These are phyloP conservation scores for Canariomyces notabilis DNA, from an alignment of 2,329 filamentous ascomycete species.

Conservation along the genomic window DNA sequence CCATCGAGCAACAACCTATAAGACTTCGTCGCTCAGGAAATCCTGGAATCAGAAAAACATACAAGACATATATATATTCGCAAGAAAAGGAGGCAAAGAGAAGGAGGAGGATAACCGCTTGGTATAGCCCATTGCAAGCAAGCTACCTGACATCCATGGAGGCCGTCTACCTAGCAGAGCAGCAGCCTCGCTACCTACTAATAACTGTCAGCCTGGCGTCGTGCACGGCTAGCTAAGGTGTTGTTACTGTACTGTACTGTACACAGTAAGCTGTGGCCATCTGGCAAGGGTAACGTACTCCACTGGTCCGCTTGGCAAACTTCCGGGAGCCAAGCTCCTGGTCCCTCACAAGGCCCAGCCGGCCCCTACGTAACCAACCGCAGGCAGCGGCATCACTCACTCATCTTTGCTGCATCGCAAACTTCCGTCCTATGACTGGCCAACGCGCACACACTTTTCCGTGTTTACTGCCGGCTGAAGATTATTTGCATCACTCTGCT, in stretches of 20 bases:
- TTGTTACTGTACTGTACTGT: not conserved
- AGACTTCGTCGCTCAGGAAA: too few relatives aligned
- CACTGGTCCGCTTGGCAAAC: conserved; percentile 7
- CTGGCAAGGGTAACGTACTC: conserved; percentile 3
- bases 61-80: too few relatives aligned
- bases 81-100: too few relatives aligned
- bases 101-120: too few relatives aligned
- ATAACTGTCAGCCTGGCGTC: too few relatives aligned
- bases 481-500: not conserved
- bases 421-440: not conserved
- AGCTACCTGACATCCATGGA: too few relatives aligned
- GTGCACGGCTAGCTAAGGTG: too few relatives aligned
- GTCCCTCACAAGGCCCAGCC: conserved; percentile 3
- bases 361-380: conserved; percentile 24
- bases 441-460: not conserved
- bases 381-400: conserved; percentile 13
- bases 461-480: not conserved
- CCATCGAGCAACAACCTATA: too few relatives aligned
- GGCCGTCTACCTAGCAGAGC: too few relatives aligned
- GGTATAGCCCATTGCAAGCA: too few relatives aligned
- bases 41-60: too few relatives aligned
- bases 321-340: conserved; percentile 12
- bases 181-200: too few relatives aligned
- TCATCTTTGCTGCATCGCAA: conserved; percentile 4
- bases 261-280: not conserved